Evolutionary conservation across 139 green algal genomes (phyloP).

Genomic region (Coccomyxa sp.): DNA sequence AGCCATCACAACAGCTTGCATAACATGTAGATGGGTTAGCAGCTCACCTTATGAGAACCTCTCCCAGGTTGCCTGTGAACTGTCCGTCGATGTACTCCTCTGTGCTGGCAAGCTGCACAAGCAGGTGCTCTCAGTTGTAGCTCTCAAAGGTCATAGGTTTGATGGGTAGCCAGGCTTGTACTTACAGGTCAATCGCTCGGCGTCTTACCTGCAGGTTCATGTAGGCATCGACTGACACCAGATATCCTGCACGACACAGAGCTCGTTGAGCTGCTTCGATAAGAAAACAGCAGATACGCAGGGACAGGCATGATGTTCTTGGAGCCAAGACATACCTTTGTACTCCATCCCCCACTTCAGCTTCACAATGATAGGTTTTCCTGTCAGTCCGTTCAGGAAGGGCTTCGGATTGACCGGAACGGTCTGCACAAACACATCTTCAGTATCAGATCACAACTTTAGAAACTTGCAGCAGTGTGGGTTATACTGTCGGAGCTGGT

Average conservation of each 20-base stretch:
- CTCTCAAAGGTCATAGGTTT: neutral
- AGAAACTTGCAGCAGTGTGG: too few species aligned
- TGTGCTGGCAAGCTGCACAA: constrained; percentile 83
- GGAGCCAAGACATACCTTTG: constrained; percentile 60
- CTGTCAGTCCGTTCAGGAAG: constrained; percentile 93
- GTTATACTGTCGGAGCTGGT: too few species aligned
- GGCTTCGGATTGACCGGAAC: constrained; percentile 97
- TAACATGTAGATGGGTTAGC: neutral
- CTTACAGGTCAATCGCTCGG: too few species aligned
- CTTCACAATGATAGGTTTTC: constrained; percentile 94
- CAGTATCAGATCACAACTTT: too few species aligned
- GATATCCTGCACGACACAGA: constrained; percentile 53
- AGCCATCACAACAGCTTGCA: neutral
- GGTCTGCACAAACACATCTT: constrained; percentile 33
- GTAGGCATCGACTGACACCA: constrained; percentile 91
- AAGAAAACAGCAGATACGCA: too few species aligned
- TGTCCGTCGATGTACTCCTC: constrained; percentile 96
- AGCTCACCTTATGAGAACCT: constrained; percentile 84
- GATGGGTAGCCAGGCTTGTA: neutral
- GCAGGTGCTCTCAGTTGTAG: constrained; percentile 3
- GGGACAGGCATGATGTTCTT: neutral
- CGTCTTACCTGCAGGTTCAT: constrained; percentile 81
- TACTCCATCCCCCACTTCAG: constrained; percentile 99
- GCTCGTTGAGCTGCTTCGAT: too few species aligned
- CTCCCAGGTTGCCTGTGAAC: constrained; percentile 88